Base-by-base conservation (phyloP, 108 stramenopile species). In the Discostella stelligeroides region DNA sequence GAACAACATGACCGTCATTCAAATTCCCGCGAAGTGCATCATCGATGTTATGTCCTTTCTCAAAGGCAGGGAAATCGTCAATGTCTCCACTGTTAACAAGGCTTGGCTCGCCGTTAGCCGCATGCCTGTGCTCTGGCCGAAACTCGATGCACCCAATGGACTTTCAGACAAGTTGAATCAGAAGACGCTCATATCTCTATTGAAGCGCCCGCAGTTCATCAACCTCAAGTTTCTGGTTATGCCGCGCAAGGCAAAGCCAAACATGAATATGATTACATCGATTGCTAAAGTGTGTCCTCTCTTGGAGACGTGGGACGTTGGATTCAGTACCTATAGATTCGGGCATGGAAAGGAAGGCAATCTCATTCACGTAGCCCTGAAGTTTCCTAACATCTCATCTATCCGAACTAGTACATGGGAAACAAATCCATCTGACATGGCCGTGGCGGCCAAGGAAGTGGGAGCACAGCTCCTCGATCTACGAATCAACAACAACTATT, bases 81-180 rank as follows among this genome's bases (percentile, higher is more conserved):
- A 1, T 17, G 41, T 43, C 9, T 73, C 65, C 12, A 25, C 40
- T 0, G 72, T 73, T 7, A 9, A 37, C 27, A 73, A 73, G 40
- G 51, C 55, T 11, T 73, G 72, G 72, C 72, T 73, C 11, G 29
- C 50, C 1, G 38, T 46, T 4, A 66, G 60, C 41, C 72, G 72
- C 55, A 14, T 42, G n/a, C 72, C 53, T n/a, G 15, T 17, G 9
- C 49, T 73, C 13, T 73, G 72, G 72, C 24, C 18, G 43, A 17
- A 13, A 3, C 40, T 73, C 7, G 64, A 73, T 43, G 27, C 2
- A 15, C 28, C 54, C 23, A 64, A 25, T 21, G 72, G 72, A 20
- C 39, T 73, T 6, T 34, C 34, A 15, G 66, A 73, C 29, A 60
- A 41, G 49, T 9, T 65, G 51, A 73, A 73, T 20, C 65, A 51